A percentile compares a stretch with the other conserved stretches of the same genome.
Evolutionary conservation across 352 stramenopile species (phyloP).

Genomic region (Globisporangium alternatum): DNA sequence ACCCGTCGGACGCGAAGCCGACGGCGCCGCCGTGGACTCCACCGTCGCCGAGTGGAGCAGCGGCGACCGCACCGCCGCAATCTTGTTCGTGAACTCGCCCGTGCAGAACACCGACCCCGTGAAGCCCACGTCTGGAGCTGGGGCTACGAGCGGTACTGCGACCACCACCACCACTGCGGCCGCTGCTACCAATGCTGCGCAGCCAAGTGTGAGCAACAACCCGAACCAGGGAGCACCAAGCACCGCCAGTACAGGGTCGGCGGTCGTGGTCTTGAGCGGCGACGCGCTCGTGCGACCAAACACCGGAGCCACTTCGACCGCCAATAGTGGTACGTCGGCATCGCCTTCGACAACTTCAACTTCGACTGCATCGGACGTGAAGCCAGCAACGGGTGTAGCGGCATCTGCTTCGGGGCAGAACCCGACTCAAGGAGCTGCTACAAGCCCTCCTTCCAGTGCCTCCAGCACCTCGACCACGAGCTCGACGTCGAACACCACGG

Average conservation of each 20-base stretch:
- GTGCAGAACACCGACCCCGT: conserved; percentile 7
- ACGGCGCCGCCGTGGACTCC: conserved; percentile 2
- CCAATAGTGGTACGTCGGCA: background rate
- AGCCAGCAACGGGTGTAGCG: background rate
- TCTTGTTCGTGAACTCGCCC: conserved; percentile 5
- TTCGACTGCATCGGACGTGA: background rate
- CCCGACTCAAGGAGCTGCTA: background rate
- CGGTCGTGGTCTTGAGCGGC: background rate
- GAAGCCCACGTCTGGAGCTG: background rate
- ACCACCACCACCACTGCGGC: background rate
- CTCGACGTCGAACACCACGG: background rate
- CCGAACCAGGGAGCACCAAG: background rate
- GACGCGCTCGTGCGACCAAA: background rate
- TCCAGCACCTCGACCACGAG: background rate
- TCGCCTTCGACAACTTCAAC: conserved; percentile 3
- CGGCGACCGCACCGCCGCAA: background rate
- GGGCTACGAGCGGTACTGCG: background rate
- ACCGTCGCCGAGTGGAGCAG: conserved; percentile 8
- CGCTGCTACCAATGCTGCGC: background rate
- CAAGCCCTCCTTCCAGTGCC: background rate
- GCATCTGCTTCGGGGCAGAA: background rate
- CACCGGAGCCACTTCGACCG: background rate
- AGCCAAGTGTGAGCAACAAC: background rate
- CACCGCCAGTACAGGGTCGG: background rate
- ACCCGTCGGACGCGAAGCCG: background rate